Evolutionary conservation across 2,329 filamentous ascomycete genomes (phyloP).

Genomic region (Colletotrichum cuscutae): DNA sequence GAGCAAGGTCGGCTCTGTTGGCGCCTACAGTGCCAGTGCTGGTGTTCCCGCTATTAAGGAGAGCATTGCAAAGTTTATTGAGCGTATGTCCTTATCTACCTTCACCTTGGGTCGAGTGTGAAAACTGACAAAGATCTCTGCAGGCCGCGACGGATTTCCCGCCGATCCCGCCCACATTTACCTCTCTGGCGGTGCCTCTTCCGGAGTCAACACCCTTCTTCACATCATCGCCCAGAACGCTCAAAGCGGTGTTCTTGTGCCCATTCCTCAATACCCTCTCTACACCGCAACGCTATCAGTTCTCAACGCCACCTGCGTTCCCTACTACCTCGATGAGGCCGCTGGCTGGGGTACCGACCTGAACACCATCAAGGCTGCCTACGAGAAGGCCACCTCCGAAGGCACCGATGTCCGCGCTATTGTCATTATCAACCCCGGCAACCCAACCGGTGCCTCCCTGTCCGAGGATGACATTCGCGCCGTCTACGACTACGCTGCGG

Average conservation of each 20-base stretch:
- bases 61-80: conserved; percentile 92
- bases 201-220: conserved; percentile 93
- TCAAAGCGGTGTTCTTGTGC: conserved; percentile 86
- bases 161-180: conserved; percentile 86
- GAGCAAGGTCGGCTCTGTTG: conserved; percentile 87
- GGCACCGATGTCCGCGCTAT: conserved; percentile 92
- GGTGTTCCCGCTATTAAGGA: conserved; percentile 88
- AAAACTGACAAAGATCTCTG: conserved; percentile 33
- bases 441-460: conserved; percentile 92
- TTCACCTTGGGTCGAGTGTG: neutral
- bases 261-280: conserved; percentile 95
- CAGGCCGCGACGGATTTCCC: conserved; percentile 87
- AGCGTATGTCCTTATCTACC: conserved; percentile 66
- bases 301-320: conserved; percentile 86
- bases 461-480: conserved; percentile 80
- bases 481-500: conserved; percentile 87
- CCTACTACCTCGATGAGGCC: conserved; percentile 92
- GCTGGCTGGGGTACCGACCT: conserved; percentile 90
- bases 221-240: conserved; percentile 85
- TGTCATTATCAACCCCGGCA: conserved; percentile 98
- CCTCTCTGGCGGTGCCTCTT: conserved; percentile 90
- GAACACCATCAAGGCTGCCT: conserved; percentile 76
- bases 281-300: conserved; percentile 94
- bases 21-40: conserved; percentile 95
- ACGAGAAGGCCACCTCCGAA: conserved; percentile 78